Base-by-base conservation (phyloP, 2,329 filamentous ascomycete genomes). In the Coccinonectria pachysandricola region DNA sequence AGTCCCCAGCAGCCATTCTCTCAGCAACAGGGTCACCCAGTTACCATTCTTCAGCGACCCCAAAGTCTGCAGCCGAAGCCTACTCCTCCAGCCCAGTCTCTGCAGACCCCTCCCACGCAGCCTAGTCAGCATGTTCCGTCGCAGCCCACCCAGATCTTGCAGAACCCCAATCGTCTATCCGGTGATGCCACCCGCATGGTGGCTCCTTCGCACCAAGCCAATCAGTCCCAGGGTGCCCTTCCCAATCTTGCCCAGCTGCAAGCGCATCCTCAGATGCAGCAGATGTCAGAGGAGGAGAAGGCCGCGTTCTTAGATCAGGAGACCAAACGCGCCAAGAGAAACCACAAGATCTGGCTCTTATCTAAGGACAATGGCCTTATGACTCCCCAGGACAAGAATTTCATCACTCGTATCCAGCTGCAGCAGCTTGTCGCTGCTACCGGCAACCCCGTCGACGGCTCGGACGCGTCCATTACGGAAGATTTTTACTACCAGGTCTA, bases 401-500 rank as follows among this genome's bases (percentile, higher is more conserved):
- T 96, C 57, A 94, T 98, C 41, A 96, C 91, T 5, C 78, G 91
- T 11, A 98, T 98, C 39, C 91, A 98, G 53, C 68, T 98, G 27
- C 91, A 98, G 59, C 91, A 98, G 52, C 71, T 98, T 18, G 84
- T 98, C 28, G 78, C 88, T 8, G 87, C 91, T 7, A 93, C 86
- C 13, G 88, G 88, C 7, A 91, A 86, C 45, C 71, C 86, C 4
- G 79, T 79, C 27, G 86, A 93, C 23, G 80, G 79, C 23, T 74
- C 76, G 1, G 87, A 96, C 49, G 75, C 84, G 18, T 76, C 82
- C 6, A 67, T 96, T 19, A 71, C 77, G 1, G 91, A 98, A 45
- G 91, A 98, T 52, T 98, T 98, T 52, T 98, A 98, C 57, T 98
- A 96, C 48, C 91, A 98, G 51, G 91, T 98, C 12, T 88, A 93